Evolutionary conservation across 768 basidiomycete species (phyloP).

Genomic region (Amyloporia xantha): DNA sequence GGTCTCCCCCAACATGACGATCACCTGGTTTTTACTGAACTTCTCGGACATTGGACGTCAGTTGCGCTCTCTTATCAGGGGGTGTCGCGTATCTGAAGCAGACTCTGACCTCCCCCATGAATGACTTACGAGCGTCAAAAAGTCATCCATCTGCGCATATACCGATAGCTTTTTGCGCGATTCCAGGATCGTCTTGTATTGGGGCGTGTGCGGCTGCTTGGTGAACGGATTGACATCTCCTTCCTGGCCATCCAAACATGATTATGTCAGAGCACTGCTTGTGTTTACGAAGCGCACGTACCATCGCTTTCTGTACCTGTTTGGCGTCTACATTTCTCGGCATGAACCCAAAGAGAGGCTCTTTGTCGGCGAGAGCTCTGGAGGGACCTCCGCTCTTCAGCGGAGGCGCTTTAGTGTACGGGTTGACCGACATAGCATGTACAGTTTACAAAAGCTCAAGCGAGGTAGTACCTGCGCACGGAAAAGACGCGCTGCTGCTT

Average conservation of each 20-base stretch:
- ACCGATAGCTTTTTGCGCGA: slow-evolving; percentile 87
- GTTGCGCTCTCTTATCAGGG: slow-evolving; percentile 10
- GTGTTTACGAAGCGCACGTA: no score
- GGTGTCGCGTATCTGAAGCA: slow-evolving; percentile 19
- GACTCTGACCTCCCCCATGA: slow-evolving; percentile 22
- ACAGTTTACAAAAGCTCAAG: no score
- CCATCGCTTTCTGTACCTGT: slow-evolving; percentile 22
- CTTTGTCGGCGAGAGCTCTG: neutral
- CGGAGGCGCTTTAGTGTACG: slow-evolving; percentile 18
- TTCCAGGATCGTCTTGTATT: slow-evolving; percentile 84
- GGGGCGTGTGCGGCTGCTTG: slow-evolving; percentile 61
- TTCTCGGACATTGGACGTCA: slow-evolving; percentile 28
- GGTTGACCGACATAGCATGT: slow-evolving; percentile 14
- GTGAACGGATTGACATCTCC: slow-evolving; percentile 87
- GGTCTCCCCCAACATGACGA: slow-evolving; percentile 90
- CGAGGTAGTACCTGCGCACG: no score
- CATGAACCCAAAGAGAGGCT: slow-evolving; percentile 23
- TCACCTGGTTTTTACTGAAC: slow-evolving; percentile 78
- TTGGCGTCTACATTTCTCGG: slow-evolving; percentile 19
- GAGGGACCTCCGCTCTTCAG: slow-evolving; percentile 3
- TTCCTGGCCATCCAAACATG: no score
- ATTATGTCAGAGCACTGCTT: no score
- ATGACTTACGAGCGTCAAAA: slow-evolving; percentile 74
- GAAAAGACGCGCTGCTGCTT: no score
- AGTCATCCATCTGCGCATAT: slow-evolving; percentile 87